phyloP scores from a whole-genome alignment of 2,329 filamentous ascomycete species.

The Myotisia sp. region DNA sequence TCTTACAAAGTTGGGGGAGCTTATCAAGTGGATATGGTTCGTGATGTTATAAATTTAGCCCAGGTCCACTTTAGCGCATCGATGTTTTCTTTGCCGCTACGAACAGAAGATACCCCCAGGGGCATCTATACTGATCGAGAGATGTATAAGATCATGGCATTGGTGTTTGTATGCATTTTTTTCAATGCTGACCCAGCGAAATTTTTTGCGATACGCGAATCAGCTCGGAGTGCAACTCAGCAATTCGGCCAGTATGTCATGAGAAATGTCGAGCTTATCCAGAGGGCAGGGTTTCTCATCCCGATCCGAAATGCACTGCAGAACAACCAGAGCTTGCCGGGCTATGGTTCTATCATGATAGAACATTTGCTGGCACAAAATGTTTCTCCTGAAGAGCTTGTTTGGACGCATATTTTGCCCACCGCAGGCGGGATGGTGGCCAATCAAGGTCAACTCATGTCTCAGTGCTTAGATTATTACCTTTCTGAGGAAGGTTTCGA shows the following conservation, averaged over 20 bases:
- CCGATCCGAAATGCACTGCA: conserved; percentile 20
- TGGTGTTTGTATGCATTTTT: conserved; percentile 35
- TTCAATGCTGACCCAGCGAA: conserved; percentile 36
- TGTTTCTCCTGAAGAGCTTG: conserved; percentile 35
- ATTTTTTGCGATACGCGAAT: conserved; percentile 33
- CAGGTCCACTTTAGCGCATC: conserved; percentile 16
- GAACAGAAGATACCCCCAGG: conserved; percentile 15
- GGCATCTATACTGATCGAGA: conserved; percentile 38
- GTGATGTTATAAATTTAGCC: conserved; percentile 16
- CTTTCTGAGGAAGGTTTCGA: conserved; percentile 35
- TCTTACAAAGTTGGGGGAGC: conserved; percentile 31
- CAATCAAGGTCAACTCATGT: conserved; percentile 45
- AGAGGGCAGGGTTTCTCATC: conserved; percentile 17
- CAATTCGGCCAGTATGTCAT: conserved; percentile 27
- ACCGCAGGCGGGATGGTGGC: conserved; percentile 43
- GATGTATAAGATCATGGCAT: conserved; percentile 37
- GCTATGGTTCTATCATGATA: conserved; percentile 44
- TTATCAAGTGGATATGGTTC: conserved; percentile 16
- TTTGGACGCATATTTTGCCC: conserved; percentile 44
- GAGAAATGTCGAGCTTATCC: conserved; percentile 28
- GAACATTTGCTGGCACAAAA: conserved; percentile 36
- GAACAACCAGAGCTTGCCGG: conserved; percentile 25
- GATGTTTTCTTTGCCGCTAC: conserved; percentile 16
- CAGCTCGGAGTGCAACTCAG: conserved; percentile 28
- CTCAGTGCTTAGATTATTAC: conserved; percentile 44